Percentiles rank a stretch among this genome's conserved stretches.
phyloP scores from a whole-genome alignment of 352 stramenopile genomes.

The Globisporangium yorkense region DNA sequence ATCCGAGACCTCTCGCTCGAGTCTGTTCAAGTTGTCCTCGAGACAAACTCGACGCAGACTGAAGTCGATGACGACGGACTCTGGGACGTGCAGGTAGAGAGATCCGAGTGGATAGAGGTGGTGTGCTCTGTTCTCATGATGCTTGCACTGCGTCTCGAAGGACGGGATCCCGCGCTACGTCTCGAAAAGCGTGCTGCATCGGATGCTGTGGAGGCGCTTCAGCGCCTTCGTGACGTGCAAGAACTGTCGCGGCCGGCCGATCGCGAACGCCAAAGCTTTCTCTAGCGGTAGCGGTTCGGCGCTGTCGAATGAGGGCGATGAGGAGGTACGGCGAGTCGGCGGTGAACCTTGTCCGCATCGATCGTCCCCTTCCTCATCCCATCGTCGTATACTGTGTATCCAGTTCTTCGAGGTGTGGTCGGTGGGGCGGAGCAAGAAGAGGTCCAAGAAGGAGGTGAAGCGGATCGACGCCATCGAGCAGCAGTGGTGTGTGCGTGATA shows the following conservation, averaged over 20 bases:
- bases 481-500: slow-evolving; percentile 28
- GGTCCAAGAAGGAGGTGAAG: slow-evolving; percentile 36
- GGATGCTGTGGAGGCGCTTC: slow-evolving; percentile 62
- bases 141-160: slow-evolving; percentile 10
- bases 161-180: slow-evolving; percentile 60
- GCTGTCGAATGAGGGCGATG: slow-evolving; percentile 6
- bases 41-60: slow-evolving; percentile 36
- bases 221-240: slow-evolving; percentile 64
- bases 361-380: background rate
- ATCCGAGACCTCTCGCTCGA: slow-evolving; percentile 42
- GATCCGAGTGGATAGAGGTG: no score
- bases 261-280: slow-evolving; percentile 16
- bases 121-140: background rate
- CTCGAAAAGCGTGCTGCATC: slow-evolving; percentile 35
- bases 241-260: slow-evolving; percentile 52
- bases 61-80: slow-evolving; percentile 68
- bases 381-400: slow-evolving; percentile 9
- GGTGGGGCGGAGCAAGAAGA: slow-evolving; percentile 29
- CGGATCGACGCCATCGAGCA: slow-evolving; percentile 37
- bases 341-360: background rate
- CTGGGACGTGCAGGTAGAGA: slow-evolving; percentile 50
- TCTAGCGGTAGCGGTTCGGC: background rate
- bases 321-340: slow-evolving; percentile 14
- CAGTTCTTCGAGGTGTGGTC: slow-evolving; percentile 70
- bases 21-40: slow-evolving; percentile 8